Evolutionary conservation across 495 filamentous ascomycete species (phyloP).

Genomic region (Penicillium coffeae): DNA sequence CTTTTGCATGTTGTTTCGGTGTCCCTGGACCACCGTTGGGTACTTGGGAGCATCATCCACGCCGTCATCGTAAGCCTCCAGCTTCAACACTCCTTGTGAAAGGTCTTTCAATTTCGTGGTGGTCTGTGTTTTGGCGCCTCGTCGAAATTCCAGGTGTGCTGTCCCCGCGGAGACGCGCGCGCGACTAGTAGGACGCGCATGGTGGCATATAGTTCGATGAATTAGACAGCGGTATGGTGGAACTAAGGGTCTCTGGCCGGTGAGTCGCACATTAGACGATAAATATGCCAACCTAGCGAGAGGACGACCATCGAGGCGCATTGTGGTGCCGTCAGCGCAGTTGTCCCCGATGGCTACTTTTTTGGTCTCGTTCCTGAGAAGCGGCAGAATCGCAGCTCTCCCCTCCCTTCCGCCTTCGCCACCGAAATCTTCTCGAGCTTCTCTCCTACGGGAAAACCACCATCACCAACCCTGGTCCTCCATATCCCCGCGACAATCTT

Average conservation of each 20-base stretch:
- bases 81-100: conserved; percentile 56
- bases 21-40: conserved; percentile 84
- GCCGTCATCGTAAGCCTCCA: conserved; percentile 41
- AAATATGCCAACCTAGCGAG: conserved; percentile 8
- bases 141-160: conserved; percentile 12
- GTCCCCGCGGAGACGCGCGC: conserved; percentile 13
- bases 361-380: background rate
- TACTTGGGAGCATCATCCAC: conserved; percentile 59
- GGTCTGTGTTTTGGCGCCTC: conserved; percentile 51
- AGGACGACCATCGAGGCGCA: conserved; percentile 20
- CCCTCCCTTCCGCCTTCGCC: conserved; percentile 39
- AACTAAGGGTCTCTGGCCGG: no score
- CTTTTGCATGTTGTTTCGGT: conserved; percentile 82
- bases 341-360: background rate
- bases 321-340: conserved; percentile 13
- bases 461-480: conserved; percentile 26
- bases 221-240: conserved; percentile 15
- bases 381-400: conserved; percentile 23
- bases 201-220: conserved; percentile 32
- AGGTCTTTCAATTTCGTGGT: conserved; percentile 60
- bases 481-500: conserved; percentile 26
- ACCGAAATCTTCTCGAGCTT: conserved; percentile 41
- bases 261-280: background rate
- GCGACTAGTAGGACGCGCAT: conserved; percentile 25
- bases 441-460: conserved; percentile 14